A percentile compares a stretch with the other conserved stretches of the same genome.
Evolutionary conservation across 192 early-diverging fungal species (phyloP).

Genomic region (Linnemannia schmuckeri): DNA sequence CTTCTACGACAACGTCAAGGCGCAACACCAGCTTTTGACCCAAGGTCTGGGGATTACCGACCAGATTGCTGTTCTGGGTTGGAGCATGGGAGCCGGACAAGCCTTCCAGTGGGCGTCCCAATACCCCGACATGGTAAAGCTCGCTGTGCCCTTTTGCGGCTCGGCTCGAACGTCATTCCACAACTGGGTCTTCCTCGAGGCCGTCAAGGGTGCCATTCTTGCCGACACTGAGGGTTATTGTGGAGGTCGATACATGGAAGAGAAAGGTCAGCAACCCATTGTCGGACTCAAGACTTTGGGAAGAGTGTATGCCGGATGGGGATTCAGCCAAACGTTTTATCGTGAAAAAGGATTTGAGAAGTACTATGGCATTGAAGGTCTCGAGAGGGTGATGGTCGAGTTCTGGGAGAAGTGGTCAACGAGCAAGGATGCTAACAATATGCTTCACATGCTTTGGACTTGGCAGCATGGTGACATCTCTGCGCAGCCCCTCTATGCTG

Average conservation of each 20-base stretch:
- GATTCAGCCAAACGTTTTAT: conserved; percentile 40
- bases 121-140: conserved; percentile 28
- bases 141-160: conserved; percentile 35
- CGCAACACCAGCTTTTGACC: conserved; percentile 32
- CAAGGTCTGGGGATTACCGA: conserved; percentile 17
- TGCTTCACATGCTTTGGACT: conserved; percentile 43
- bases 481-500: conserved; percentile 31
- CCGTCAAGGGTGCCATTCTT: conserved; percentile 24
- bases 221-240: conserved; percentile 29
- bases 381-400: conserved; percentile 28
- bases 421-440: conserved; percentile 42
- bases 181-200: conserved; percentile 42
- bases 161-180: conserved; percentile 28
- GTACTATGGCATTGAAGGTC: conserved; percentile 21
- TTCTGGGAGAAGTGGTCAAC: conserved; percentile 44
- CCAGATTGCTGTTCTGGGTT: conserved; percentile 25
- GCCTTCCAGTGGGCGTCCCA: conserved; percentile 39
- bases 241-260: conserved; percentile 26
- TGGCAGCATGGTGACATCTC: conserved; percentile 32
- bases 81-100: conserved; percentile 38
- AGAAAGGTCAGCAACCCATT: conserved; percentile 22
- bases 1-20: conserved; percentile 28
- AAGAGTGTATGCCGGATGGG: conserved; percentile 36
- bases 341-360: conserved; percentile 43
- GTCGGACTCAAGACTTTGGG: conserved; percentile 26